Conservation (phyloP, 2,329 filamentous ascomycete genomes). For the Microdochium bolleyi region DNA sequence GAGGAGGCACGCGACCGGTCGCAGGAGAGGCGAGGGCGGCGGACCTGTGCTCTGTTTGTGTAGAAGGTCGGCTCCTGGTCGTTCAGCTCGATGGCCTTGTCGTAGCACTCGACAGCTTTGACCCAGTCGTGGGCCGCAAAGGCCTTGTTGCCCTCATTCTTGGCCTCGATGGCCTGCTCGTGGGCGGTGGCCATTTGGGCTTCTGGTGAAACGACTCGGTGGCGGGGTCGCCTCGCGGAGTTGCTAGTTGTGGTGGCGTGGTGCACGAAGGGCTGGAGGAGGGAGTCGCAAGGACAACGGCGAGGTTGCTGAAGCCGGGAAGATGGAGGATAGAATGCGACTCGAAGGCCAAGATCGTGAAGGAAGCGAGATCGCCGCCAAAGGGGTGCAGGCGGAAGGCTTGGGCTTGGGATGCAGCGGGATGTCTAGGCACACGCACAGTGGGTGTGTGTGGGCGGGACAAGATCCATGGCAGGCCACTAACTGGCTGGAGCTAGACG, state of each 20-base stretch:
- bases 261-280: too few relatives aligned
- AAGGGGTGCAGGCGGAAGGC: neutral
- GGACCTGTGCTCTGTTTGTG: constrained; percentile 89
- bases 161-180: constrained; percentile 73
- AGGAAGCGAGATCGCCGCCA: too few relatives aligned
- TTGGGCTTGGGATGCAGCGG: too few relatives aligned
- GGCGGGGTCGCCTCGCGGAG: neutral
- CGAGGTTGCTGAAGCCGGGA: too few relatives aligned
- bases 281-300: too few relatives aligned
- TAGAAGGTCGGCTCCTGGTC: constrained; percentile 82
- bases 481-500: neutral
- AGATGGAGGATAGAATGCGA: too few relatives aligned
- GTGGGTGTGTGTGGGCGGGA: too few relatives aligned
- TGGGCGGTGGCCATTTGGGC: constrained; percentile 30
- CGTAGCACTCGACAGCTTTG: constrained; percentile 73
- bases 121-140: constrained; percentile 85
- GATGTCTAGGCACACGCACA: too few relatives aligned
- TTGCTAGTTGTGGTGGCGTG: too few relatives aligned
- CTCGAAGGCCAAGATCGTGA: too few relatives aligned
- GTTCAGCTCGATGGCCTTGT: constrained; percentile 78
- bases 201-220: neutral
- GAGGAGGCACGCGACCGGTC: constrained; percentile 22
- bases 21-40: constrained; percentile 15
- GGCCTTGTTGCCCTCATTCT: constrained; percentile 90
- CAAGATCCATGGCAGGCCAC: too few relatives aligned